Percentiles rank a stretch among this genome's conserved stretches.
phyloP scores from a whole-genome alignment of 768 basidiomycete species.

The Calvatia gigantea region DNA sequence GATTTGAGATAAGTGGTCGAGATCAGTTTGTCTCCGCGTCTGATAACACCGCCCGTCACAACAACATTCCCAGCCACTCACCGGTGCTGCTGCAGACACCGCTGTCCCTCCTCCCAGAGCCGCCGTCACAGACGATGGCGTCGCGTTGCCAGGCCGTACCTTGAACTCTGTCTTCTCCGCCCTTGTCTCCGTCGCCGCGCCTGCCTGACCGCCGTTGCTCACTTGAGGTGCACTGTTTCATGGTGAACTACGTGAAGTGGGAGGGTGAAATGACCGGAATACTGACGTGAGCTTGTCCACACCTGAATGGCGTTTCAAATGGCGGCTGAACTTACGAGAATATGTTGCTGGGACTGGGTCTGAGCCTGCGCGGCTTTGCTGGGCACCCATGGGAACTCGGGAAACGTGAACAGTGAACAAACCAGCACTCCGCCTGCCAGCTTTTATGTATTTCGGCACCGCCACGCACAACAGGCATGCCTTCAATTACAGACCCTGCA shows the following conservation, averaged over 20 bases:
- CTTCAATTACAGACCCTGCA: background rate
- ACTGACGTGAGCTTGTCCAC: slow-evolving; percentile 19
- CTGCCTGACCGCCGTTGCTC: background rate
- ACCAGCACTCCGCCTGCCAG: background rate
- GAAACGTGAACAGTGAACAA: background rate
- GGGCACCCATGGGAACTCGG: slow-evolving; percentile 25
- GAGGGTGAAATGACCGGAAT: slow-evolving; percentile 9
- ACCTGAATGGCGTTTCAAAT: slow-evolving; percentile 22
- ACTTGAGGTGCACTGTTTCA: slow-evolving; percentile 1
- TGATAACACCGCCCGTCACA: slow-evolving; percentile 9
- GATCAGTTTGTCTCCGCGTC: slow-evolving; percentile 14
- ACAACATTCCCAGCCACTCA: slow-evolving; percentile 1
- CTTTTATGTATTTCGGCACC: background rate
- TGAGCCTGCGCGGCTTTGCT: slow-evolving; percentile 24
- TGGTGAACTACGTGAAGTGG: background rate
- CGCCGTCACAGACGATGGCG: slow-evolving; percentile 11
- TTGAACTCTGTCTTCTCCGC: background rate
- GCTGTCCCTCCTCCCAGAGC: slow-evolving; percentile 2
- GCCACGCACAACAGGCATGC: background rate
- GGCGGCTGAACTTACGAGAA: slow-evolving; percentile 13
- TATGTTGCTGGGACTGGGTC: slow-evolving; percentile 14
- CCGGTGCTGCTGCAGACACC: slow-evolving; percentile 6
- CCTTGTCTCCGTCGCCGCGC: background rate
- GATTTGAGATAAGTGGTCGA: slow-evolving; percentile 12
- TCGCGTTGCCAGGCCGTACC: slow-evolving; percentile 13